Percentiles rank a stretch among this genome's conserved stretches.
These are phyloP conservation scores for Neoboletus brunneissimus DNA, from an alignment of 768 basidiomycete genomes.

Conservation along the genomic window DNA sequence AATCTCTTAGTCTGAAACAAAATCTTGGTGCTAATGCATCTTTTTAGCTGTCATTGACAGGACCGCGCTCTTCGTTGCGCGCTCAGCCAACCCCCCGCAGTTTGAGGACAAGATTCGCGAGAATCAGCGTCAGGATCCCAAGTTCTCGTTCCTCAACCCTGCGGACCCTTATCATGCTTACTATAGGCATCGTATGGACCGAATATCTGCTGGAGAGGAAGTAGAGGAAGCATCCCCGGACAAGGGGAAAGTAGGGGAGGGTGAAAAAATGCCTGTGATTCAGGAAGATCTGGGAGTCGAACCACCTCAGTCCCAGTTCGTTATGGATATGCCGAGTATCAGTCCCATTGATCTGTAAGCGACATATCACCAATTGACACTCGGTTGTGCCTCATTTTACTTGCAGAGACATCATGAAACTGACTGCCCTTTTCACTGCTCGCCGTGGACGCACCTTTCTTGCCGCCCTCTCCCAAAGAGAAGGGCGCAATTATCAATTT, in stretches of 20 bases:
- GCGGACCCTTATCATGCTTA: slow-evolving; percentile 98
- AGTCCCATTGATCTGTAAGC: slow-evolving; percentile 88
- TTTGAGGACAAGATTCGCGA: slow-evolving; percentile 98
- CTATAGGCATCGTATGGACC: slow-evolving; percentile 89
- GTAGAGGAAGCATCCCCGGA: slow-evolving; percentile 55
- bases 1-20: background rate
- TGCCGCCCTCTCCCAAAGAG: slow-evolving; percentile 75
- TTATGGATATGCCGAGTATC: slow-evolving; percentile 82
- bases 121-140: slow-evolving; percentile 92
- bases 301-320: slow-evolving; percentile 80
- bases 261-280: slow-evolving; percentile 30
- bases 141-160: slow-evolving; percentile 98
- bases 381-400: slow-evolving; percentile 1
- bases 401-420: slow-evolving; percentile 86
- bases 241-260: slow-evolving; percentile 41
- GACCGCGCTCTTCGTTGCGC: slow-evolving; percentile 87
- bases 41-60: slow-evolving; percentile 86
- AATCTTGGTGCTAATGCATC: slow-evolving; percentile 6
- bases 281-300: slow-evolving; percentile 65
- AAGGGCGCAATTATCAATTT: slow-evolving; percentile 96
- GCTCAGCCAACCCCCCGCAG: slow-evolving; percentile 87
- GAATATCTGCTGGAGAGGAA: slow-evolving; percentile 70
- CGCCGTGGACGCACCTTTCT: slow-evolving; percentile 87
- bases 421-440: slow-evolving; percentile 95
- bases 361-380: background rate